Percentiles rank a stretch among this genome's conserved stretches.
These are phyloP conservation scores for Alternaria solani DNA, from an alignment of 2,329 filamentous ascomycete species.

Conservation along the genomic window DNA sequence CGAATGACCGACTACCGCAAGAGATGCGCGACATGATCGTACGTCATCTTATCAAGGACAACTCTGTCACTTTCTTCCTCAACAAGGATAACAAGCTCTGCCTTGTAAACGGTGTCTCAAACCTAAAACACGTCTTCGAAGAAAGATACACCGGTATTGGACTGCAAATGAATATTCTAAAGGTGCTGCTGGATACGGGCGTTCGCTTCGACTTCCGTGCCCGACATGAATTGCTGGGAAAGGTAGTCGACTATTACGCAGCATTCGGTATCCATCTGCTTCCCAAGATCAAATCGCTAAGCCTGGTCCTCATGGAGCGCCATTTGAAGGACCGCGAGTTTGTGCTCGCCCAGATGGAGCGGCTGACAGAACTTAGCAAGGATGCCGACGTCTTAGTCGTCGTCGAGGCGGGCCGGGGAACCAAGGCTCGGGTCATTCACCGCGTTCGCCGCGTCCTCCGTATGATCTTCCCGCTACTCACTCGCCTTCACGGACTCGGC, in stretches of 20 bases:
- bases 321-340: not conserved
- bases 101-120: no score
- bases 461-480: not conserved
- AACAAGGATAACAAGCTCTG: no score
- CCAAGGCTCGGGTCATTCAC: not conserved
- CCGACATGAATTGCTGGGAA: not conserved
- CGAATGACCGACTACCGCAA: no score
- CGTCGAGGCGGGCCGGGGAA: not conserved
- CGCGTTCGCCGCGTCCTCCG: not conserved
- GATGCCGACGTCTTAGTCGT: not conserved
- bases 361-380: not conserved
- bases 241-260: not conserved
- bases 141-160: no score
- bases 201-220: not conserved
- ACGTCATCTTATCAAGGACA: no score
- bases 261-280: not conserved
- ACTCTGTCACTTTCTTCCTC: no score
- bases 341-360: not conserved
- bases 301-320: not conserved
- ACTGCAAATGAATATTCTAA: no score
- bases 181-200: no score
- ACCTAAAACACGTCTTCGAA: no score
- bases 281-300: not conserved
- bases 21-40: no score
- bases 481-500: not conserved